Evolutionary conservation across 2,329 filamentous ascomycete species (phyloP).

Genomic region (Aspergillus thermomutatus): DNA sequence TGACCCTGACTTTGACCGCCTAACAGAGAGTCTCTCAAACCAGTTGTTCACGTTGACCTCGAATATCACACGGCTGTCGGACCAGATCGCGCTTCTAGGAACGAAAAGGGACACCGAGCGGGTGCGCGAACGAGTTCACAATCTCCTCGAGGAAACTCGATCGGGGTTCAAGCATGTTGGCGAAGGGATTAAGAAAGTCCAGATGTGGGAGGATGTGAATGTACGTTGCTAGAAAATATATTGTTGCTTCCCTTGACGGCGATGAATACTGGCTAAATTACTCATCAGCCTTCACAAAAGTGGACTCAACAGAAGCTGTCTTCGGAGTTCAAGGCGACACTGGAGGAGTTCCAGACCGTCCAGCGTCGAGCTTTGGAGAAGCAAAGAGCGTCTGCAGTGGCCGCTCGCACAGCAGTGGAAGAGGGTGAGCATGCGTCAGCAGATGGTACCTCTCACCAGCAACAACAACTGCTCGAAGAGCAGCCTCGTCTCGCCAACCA

Average conservation of each 20-base stretch:
- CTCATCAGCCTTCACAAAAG: conserved; percentile 77
- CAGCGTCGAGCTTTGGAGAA: conserved; percentile 89
- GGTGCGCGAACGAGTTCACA: conserved; percentile 84
- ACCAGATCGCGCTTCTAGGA: conserved; percentile 80
- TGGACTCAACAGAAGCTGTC: conserved; percentile 95
- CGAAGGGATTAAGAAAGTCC: conserved; percentile 88
- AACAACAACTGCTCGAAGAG: conserved; percentile 70
- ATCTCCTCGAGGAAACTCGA: conserved; percentile 80
- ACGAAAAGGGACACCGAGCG: conserved; percentile 89
- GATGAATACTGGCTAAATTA: conserved; percentile 7
- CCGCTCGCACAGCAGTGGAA: conserved; percentile 76
- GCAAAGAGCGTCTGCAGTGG: conserved; percentile 79
- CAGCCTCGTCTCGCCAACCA: conserved; percentile 80
- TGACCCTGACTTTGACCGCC: conserved; percentile 83
- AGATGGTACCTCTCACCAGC: conserved; percentile 48
- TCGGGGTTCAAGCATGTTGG: conserved; percentile 86
- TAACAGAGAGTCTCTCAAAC: conserved; percentile 79
- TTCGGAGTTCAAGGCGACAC: conserved; percentile 83
- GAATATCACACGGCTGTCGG: conserved; percentile 79
- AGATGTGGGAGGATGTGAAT: conserved; percentile 79
- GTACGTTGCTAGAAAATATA: conserved; percentile 46
- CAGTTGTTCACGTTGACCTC: conserved; percentile 85
- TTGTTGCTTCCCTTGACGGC: not conserved
- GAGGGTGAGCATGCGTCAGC: conserved; percentile 36
- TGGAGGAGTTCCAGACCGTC: conserved; percentile 89